Evolutionary conservation across 148 eudicot species (phyloP).

Genomic region (Rhododendron henanense): DNA sequence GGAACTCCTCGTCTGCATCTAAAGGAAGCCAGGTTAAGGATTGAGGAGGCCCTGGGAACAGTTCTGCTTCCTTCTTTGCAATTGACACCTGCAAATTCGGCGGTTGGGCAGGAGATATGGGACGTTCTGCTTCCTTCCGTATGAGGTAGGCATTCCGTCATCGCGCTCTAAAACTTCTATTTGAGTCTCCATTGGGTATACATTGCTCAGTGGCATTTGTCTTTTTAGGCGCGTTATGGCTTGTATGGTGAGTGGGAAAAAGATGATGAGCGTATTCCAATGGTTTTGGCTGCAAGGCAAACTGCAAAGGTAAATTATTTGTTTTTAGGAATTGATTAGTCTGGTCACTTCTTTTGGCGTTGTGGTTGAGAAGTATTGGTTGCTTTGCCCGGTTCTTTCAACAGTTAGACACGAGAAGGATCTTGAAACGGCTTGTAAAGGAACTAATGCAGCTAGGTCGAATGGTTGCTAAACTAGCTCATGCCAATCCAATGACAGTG

Average conservation of each 20-base stretch:
- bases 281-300: slow-evolving; percentile 96
- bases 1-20: slow-evolving; percentile 62
- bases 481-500: slow-evolving; percentile 98
- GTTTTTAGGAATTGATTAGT: background rate
- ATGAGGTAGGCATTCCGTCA: slow-evolving; percentile 55
- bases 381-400: slow-evolving; percentile 13
- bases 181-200: background rate
- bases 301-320: slow-evolving; percentile 64
- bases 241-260: slow-evolving; percentile 99
- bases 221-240: slow-evolving; percentile 72
- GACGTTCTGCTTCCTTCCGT: slow-evolving; percentile 95
- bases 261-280: slow-evolving; percentile 83
- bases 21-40: slow-evolving; percentile 70
- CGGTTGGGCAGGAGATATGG: slow-evolving; percentile 93
- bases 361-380: background rate
- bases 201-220: slow-evolving; percentile 6
- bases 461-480: slow-evolving; percentile 99
- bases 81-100: slow-evolving; percentile 94
- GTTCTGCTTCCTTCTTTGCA: slow-evolving; percentile 95
- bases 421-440: slow-evolving; percentile 94
- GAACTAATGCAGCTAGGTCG: slow-evolving; percentile 98
- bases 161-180: background rate
- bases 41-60: slow-evolving; percentile 84
- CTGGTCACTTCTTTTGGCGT: background rate
- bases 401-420: slow-evolving; percentile 95